Conservation (phyloP, 1,284 basidiomycete species). For the Melanopsichium pennsylvanicum region DNA sequence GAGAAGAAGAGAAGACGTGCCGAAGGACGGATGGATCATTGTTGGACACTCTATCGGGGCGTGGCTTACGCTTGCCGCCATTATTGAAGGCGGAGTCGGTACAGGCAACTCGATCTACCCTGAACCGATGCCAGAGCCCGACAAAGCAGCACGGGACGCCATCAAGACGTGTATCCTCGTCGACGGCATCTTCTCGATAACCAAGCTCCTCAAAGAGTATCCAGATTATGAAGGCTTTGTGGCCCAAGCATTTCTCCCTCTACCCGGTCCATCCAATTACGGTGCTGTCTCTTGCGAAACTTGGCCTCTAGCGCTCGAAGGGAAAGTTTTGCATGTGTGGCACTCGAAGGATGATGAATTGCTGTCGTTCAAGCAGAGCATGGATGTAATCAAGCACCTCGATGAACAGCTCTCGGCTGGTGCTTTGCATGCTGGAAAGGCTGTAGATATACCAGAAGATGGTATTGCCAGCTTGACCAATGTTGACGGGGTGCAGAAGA, state of each 20-base stretch:
- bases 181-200: slow-evolving; percentile 35
- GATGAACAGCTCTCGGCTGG: slow-evolving; percentile 8
- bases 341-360: slow-evolving; percentile 39
- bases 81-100: slow-evolving; percentile 4
- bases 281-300: slow-evolving; percentile 25
- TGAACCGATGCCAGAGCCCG: slow-evolving; percentile 12
- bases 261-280: slow-evolving; percentile 28
- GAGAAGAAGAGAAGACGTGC: slow-evolving; percentile 7
- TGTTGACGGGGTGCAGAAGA: slow-evolving; percentile 25
- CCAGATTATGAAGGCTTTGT: slow-evolving; percentile 42
- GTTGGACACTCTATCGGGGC: slow-evolving; percentile 46
- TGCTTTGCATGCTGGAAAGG: too few species aligned
- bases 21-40: slow-evolving; percentile 11
- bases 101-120: slow-evolving; percentile 2
- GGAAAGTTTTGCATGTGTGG: slow-evolving; percentile 31
- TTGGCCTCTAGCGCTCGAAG: slow-evolving; percentile 20
- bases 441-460: slow-evolving; percentile 22
- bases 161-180: slow-evolving; percentile 38
- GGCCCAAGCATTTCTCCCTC: slow-evolving; percentile 37
- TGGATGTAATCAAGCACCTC: slow-evolving; percentile 22
- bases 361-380: slow-evolving; percentile 37
- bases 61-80: slow-evolving; percentile 30
- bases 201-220: slow-evolving; percentile 28
- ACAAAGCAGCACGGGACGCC: neutral
- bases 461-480: slow-evolving; percentile 17